phyloP scores from a whole-genome alignment of 1,284 basidiomycete species.

The Puccinia triticina region DNA sequence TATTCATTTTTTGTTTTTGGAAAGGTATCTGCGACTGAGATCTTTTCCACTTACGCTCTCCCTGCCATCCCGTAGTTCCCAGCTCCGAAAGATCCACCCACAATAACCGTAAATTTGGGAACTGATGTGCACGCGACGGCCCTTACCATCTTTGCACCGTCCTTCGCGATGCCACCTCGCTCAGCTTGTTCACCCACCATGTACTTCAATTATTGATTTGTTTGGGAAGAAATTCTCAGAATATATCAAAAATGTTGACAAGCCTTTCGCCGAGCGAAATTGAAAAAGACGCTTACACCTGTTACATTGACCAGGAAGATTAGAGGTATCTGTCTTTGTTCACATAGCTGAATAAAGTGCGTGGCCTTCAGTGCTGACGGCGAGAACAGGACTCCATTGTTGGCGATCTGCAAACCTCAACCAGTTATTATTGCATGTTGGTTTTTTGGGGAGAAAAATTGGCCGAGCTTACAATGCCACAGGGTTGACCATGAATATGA shows the following conservation, averaged over 20 bases:
- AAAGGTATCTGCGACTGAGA: constrained; percentile 40
- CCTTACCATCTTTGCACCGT: constrained; percentile 96
- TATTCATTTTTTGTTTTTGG: constrained; percentile 61
- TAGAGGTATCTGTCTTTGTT: constrained; percentile 83
- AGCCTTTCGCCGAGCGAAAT: neutral
- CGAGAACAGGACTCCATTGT: constrained; percentile 92
- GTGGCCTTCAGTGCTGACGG: constrained; percentile 90
- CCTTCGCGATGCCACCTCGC: constrained; percentile 91
- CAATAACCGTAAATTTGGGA: constrained; percentile 87
- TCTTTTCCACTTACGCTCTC: constrained; percentile 41
- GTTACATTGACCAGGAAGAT: constrained; percentile 93
- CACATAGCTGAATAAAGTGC: constrained; percentile 92
- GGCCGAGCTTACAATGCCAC: constrained; percentile 54
- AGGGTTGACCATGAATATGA: constrained; percentile 76
- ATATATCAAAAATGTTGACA: neutral
- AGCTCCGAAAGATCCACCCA: constrained; percentile 93
- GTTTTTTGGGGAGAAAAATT: neutral
- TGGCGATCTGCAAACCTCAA: constrained; percentile 67
- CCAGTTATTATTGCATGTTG: neutral
- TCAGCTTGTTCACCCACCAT: constrained; percentile 75
- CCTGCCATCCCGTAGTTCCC: constrained; percentile 81
- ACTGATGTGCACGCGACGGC: constrained; percentile 92
- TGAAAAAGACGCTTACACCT: constrained; percentile 52
- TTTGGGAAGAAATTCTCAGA: neutral
- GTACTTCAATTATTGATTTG: constrained; percentile 39